phyloP scores from a whole-genome alignment of 2,329 filamentous ascomycete species.

The Colletotrichum melonis region DNA sequence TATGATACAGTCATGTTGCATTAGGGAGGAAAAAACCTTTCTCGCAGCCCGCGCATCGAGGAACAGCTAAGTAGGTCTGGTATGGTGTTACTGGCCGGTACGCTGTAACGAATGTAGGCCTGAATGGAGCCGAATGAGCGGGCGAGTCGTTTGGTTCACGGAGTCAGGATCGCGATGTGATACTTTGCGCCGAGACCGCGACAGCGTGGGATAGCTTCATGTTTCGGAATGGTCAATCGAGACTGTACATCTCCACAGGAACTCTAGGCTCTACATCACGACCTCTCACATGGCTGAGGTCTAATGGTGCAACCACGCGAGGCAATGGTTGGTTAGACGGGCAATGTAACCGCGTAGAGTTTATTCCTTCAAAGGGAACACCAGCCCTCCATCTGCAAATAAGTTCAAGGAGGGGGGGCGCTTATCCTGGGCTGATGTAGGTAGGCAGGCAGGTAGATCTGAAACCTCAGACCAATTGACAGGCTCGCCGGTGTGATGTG shows the following conservation, averaged over 20 bases:
- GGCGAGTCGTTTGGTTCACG: neutral
- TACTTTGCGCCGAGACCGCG: neutral
- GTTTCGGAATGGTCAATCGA: neutral
- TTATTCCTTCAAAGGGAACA: constrained; percentile 2
- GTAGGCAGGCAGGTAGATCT: neutral
- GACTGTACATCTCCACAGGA: too few species aligned
- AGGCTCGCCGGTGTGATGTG: neutral
- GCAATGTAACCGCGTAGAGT: neutral
- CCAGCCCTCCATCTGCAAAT: neutral
- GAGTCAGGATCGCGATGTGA: neutral
- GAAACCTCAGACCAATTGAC: neutral
- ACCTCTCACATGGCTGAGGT: neutral
- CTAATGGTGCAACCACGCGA: neutral
- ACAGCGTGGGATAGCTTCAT: too few species aligned
- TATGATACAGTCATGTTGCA: neutral
- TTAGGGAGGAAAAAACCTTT: neutral
- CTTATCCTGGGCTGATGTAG: neutral
- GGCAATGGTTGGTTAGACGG: neutral
- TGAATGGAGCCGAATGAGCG: neutral
- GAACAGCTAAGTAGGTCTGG: neutral
- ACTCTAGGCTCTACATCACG: neutral
- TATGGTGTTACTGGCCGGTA: neutral
- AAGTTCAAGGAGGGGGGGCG: neutral
- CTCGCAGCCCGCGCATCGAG: neutral
- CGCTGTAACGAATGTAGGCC: neutral